These are phyloP conservation scores for Skeletonema costatum DNA, from an alignment of 108 stramenopile genomes.

Conservation along the genomic window DNA sequence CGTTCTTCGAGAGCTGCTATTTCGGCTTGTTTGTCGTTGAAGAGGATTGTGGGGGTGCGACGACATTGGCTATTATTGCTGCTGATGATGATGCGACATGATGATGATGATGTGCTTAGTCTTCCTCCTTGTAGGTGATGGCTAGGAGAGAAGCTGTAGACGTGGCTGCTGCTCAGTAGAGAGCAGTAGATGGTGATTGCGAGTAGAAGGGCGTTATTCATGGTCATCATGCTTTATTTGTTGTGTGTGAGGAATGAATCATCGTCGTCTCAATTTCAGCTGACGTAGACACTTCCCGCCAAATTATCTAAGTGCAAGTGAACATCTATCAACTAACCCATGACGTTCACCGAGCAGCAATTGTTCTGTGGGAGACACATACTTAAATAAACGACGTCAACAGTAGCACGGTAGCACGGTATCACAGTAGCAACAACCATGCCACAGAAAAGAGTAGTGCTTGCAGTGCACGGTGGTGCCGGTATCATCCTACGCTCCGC, in stretches of 20 bases:
- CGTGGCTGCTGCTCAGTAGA: not conserved
- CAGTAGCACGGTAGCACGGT: too few species aligned
- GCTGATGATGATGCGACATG: not conserved
- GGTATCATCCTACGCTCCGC: conserved; percentile 33
- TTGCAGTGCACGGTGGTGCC: conserved; percentile 45
- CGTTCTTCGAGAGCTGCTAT: conserved; percentile 43
- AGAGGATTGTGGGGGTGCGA: not conserved
- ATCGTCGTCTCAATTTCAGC: too few species aligned
- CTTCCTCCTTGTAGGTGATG: not conserved
- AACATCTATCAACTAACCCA: too few species aligned
- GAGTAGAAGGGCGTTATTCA: not conserved
- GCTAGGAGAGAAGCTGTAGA: not conserved
- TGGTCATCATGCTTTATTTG: not conserved
- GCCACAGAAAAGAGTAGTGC: conserved; percentile 17
- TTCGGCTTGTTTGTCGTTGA: conserved; percentile 45
- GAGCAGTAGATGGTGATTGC: not conserved
- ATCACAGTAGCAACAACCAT: not conserved
- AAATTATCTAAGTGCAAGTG: too few species aligned
- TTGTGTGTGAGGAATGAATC: too few species aligned
- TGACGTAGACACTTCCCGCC: too few species aligned
- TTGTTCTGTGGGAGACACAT: too few species aligned
- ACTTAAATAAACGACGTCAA: too few species aligned
- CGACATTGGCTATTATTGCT: not conserved
- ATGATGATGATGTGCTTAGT: not conserved
- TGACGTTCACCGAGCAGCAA: too few species aligned